These are phyloP conservation scores for Insectozyma bohioensis DNA, from an alignment of 1,139 yeast species.

Conservation along the genomic window DNA sequence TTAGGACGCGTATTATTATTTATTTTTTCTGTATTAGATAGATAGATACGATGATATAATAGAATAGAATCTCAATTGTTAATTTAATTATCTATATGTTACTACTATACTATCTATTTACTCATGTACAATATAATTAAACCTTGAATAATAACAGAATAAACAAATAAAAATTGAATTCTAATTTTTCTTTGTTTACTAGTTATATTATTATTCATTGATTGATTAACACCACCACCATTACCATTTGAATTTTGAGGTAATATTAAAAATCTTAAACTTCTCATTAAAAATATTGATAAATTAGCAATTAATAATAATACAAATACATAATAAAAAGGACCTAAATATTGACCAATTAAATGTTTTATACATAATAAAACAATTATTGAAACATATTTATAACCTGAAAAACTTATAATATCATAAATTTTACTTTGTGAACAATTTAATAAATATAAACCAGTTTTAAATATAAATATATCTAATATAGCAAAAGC, in stretches of 20 bases:
- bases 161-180: constrained; percentile 81
- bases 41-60: no score
- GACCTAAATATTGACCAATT: constrained; percentile 28
- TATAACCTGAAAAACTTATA: constrained; percentile 90
- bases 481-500: constrained; percentile 79
- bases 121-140: constrained; percentile 40
- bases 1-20: no score
- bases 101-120: constrained; percentile 19
- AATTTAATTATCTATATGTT: no score
- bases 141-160: constrained; percentile 82
- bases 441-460: constrained; percentile 49
- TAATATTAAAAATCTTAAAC: constrained; percentile 74
- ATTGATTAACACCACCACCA: constrained; percentile 17
- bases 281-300: constrained; percentile 77
- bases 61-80: no score
- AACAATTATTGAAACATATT: constrained; percentile 76
- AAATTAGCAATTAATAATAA: constrained; percentile 48
- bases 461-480: constrained; percentile 42
- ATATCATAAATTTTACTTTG: constrained; percentile 73
- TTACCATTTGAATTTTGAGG: constrained; percentile 35
- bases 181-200: constrained; percentile 77
- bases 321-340: constrained; percentile 42
- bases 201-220: constrained; percentile 48
- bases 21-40: no score
- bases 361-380: constrained; percentile 51